These are phyloP conservation scores for Agrocybe chaxingu DNA, from an alignment of 768 basidiomycete genomes.

Conservation along the genomic window DNA sequence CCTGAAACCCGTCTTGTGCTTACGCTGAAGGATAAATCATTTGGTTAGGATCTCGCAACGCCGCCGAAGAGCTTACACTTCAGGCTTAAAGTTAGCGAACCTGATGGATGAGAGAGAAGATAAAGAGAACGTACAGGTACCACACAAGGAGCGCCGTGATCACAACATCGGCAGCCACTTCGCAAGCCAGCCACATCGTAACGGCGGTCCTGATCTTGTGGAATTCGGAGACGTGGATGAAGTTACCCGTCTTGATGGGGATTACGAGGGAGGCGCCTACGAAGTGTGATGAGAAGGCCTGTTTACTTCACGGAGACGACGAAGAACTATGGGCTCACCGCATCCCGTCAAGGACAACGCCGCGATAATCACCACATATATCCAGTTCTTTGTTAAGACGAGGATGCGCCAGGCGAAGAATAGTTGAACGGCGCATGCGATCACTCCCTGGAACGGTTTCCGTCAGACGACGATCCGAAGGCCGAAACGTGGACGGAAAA, in stretches of 20 bases:
- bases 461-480: not conserved
- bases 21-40: constrained; percentile 19
- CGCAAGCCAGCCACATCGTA: constrained; percentile 36
- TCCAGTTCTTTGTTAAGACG: constrained; percentile 17
- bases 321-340: constrained; percentile 8
- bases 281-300: constrained; percentile 5
- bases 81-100: not conserved
- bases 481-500: not conserved
- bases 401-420: constrained; percentile 38
- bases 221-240: not conserved
- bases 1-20: constrained; percentile 35
- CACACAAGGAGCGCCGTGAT: constrained; percentile 39
- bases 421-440: constrained; percentile 37
- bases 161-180: constrained; percentile 33
- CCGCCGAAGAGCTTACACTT: not conserved
- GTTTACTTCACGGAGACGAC: constrained; percentile 4
- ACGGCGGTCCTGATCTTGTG: constrained; percentile 5
- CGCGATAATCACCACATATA: constrained; percentile 9
- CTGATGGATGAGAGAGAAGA: not conserved
- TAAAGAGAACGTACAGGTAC: constrained; percentile 29
- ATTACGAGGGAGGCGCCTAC: not conserved
- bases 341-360: constrained; percentile 11
- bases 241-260: not conserved
- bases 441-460: constrained; percentile 30
- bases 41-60: not conserved